Evolutionary conservation across 176 grass and related monocot species (phyloP).

Genomic region (Saccharum officinarum): DNA sequence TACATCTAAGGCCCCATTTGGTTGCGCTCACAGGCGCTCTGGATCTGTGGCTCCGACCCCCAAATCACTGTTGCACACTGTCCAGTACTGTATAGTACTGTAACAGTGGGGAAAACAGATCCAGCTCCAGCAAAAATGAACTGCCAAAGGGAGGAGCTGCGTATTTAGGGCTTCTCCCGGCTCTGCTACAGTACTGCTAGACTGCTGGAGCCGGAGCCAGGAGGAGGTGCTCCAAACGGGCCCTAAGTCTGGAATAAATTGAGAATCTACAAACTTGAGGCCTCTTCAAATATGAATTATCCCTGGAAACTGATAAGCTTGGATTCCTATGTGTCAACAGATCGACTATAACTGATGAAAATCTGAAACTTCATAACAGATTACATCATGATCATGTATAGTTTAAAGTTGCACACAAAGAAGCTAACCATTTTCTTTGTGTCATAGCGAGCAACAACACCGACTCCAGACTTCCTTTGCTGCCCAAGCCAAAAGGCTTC

Average conservation of each 20-base stretch:
- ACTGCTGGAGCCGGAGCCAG: no score
- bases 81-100: no score
- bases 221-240: no score
- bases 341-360: constrained; percentile 9
- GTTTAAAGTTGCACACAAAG: constrained; percentile 12
- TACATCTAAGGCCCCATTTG: no score
- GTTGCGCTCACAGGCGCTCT: no score
- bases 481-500: constrained; percentile 71
- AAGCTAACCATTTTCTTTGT: constrained; percentile 63
- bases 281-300: neutral
- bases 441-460: constrained; percentile 80
- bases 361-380: constrained; percentile 1
- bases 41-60: no score
- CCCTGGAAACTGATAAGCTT: neutral
- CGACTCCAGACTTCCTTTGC: constrained; percentile 64
- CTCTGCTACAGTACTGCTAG: no score
- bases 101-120: no score
- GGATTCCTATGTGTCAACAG: neutral
- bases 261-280: neutral
- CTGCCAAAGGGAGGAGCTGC: no score
- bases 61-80: no score
- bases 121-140: no score
- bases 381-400: neutral
- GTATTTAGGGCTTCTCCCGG: no score
- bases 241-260: neutral